Evolutionary conservation across 805 yeast genomes (phyloP).

Genomic region (Nadsonia fulvescens): DNA sequence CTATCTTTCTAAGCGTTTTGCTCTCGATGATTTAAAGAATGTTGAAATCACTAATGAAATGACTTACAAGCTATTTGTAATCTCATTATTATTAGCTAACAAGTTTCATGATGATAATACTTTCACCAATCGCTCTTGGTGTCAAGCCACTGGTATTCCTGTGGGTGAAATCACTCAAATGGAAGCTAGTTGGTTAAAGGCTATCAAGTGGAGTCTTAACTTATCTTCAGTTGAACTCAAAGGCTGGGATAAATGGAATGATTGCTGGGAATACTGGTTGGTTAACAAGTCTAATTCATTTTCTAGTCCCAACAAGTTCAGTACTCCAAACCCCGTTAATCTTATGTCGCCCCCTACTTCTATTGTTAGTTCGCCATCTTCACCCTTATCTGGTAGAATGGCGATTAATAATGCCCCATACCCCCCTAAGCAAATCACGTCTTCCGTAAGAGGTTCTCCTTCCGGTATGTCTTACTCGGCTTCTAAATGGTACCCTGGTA

Average conservation of each 20-base stretch:
- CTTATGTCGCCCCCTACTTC: neutral
- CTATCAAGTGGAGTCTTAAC: constrained; percentile 42
- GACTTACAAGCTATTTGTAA: constrained; percentile 36
- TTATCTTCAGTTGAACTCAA: constrained; percentile 18
- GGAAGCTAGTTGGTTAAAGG: constrained; percentile 55
- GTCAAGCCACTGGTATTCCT: constrained; percentile 77
- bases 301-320: constrained; percentile 1
- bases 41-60: constrained; percentile 13
- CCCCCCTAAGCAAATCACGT: too few relatives aligned
- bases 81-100: constrained; percentile 69
- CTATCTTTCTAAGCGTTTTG: constrained; percentile 49
- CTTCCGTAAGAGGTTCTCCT: too few relatives aligned
- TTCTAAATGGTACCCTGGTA: too few relatives aligned
- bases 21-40: constrained; percentile 20
- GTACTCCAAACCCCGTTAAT: neutral
- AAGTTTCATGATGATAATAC: constrained; percentile 94
- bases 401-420: too few relatives aligned
- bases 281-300: constrained; percentile 5
- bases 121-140: constrained; percentile 88
- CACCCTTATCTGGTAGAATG: neutral
- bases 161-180: constrained; percentile 39
- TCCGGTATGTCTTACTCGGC: too few relatives aligned
- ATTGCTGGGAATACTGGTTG: constrained; percentile 14
- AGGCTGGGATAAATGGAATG: constrained; percentile 19
- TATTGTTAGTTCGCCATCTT: neutral